Evolutionary conservation across 192 early-diverging fungal species (phyloP).

Genomic region (Gryganskiella cystojenkinii): DNA sequence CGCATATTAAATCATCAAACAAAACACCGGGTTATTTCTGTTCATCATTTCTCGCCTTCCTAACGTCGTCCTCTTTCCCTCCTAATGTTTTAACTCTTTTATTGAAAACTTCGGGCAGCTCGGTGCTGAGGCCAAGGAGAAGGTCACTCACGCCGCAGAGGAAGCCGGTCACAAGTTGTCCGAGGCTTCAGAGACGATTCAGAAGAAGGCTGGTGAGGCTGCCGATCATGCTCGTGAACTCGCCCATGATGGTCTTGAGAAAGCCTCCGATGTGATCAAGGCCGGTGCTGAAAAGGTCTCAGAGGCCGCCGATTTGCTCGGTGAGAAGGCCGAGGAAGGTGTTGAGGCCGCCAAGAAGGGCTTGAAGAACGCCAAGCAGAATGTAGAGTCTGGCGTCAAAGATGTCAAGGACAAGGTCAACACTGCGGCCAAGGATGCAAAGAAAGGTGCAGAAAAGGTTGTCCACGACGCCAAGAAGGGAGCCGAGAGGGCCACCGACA

Average conservation of each 20-base stretch:
- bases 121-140: constrained; percentile 37
- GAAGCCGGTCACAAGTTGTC: constrained; percentile 12
- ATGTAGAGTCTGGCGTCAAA: too few species aligned
- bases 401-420: too few species aligned
- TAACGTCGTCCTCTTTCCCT: not conserved
- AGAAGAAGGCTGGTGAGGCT: constrained; percentile 33
- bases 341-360: constrained; percentile 9
- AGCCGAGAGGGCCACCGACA: not conserved
- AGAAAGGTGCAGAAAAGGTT: constrained; percentile 3
- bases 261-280: constrained; percentile 20
- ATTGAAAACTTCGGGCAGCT: too few species aligned
- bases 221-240: constrained; percentile 33
- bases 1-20: too few species aligned
- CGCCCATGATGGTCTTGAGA: constrained; percentile 39
- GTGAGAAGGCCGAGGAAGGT: constrained; percentile 15
- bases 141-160: constrained; percentile 17
- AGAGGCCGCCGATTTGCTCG: not conserved
- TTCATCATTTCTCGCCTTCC: not conserved
- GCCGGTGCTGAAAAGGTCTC: constrained; percentile 11
- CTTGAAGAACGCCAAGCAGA: constrained; percentile 14
- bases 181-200: constrained; percentile 15
- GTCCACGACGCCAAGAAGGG: not conserved
- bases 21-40: too few species aligned
- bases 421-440: too few species aligned
- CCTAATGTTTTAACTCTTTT: too few species aligned